These are phyloP conservation scores for Populus nigra DNA, from an alignment of 345 rosid genomes.

Conservation along the genomic window DNA sequence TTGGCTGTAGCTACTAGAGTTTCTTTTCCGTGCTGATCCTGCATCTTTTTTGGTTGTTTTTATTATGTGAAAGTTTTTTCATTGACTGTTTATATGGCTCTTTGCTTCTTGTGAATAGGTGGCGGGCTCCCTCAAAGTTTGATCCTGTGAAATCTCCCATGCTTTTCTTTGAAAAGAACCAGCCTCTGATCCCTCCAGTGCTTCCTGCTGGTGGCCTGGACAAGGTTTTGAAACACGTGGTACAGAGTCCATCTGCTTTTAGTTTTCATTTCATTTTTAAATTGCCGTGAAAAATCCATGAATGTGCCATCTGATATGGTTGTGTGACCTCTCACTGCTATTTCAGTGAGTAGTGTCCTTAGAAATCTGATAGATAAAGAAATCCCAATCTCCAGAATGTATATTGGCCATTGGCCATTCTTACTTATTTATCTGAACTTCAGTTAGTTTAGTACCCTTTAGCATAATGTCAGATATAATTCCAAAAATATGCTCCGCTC, in stretches of 20 bases:
- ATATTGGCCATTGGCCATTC: not conserved
- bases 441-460: not conserved
- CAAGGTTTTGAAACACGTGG: slow-evolving; percentile 70
- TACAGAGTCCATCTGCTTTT: slow-evolving; percentile 21
- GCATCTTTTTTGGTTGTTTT: not conserved
- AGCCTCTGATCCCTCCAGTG: slow-evolving; percentile 67
- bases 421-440: not conserved
- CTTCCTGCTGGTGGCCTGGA: slow-evolving; percentile 68
- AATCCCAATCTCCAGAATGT: too few species aligned
- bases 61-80: not conserved
- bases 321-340: not conserved
- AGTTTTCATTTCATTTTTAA: not conserved
- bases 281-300: not conserved
- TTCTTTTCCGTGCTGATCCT: not conserved
- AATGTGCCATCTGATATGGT: not conserved
- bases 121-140: slow-evolving; percentile 97
- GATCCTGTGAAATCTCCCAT: slow-evolving; percentile 79
- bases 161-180: slow-evolving; percentile 78
- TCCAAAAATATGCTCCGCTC: not conserved
- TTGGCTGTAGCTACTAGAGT: not conserved
- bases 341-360: not conserved
- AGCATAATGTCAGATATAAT: not conserved
- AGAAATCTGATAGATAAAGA: not conserved
- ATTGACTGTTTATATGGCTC: slow-evolving; percentile 4
- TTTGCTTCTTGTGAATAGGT: slow-evolving; percentile 45